Evolutionary conservation across 2,329 filamentous ascomycete genomes (phyloP).

Genomic region (Mycosphaerelloides madeirae): DNA sequence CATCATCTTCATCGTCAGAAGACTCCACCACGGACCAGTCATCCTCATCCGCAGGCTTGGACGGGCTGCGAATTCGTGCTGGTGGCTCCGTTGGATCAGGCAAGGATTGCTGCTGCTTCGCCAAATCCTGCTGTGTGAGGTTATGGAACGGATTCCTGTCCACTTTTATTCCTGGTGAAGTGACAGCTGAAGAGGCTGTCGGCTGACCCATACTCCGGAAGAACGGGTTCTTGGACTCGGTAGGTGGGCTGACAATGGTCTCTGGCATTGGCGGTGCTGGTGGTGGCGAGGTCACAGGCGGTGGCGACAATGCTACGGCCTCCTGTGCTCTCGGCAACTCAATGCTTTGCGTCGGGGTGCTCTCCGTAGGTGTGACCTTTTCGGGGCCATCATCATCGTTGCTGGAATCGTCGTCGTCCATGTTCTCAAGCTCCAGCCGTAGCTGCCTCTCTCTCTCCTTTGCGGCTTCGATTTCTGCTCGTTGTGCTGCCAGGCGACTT

Average conservation of each 20-base stretch:
- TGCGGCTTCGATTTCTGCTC: constrained; percentile 87
- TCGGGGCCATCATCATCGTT: constrained; percentile 67
- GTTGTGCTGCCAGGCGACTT: constrained; percentile 72
- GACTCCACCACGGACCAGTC: constrained; percentile 82
- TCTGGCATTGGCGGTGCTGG: constrained; percentile 21
- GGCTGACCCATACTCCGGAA: constrained; percentile 76
- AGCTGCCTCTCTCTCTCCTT: constrained; percentile 86
- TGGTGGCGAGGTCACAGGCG: constrained; percentile 14
- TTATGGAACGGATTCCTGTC: constrained; percentile 98
- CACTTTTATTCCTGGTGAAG: constrained; percentile 43
- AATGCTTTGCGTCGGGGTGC: constrained; percentile 55
- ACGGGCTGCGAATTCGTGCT: constrained; percentile 46
- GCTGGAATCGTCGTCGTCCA: constrained; percentile 69
- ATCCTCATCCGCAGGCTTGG: constrained; percentile 57
- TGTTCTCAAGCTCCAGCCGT: constrained; percentile 76
- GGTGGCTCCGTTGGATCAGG: constrained; percentile 45
- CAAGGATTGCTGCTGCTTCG: constrained; percentile 44
- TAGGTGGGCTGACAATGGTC: constrained; percentile 46
- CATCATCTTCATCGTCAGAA: constrained; percentile 66
- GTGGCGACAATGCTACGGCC: constrained; percentile 39
- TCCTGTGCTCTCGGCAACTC: constrained; percentile 48
- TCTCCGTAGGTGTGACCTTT: constrained; percentile 61
- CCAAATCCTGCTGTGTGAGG: constrained; percentile 61
- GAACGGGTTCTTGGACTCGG: constrained; percentile 91
- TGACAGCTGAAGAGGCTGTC: constrained; percentile 35